Evolutionary conservation across 2,329 filamentous ascomycete genomes (phyloP).

Genomic region (Alternaria incomplexa): DNA sequence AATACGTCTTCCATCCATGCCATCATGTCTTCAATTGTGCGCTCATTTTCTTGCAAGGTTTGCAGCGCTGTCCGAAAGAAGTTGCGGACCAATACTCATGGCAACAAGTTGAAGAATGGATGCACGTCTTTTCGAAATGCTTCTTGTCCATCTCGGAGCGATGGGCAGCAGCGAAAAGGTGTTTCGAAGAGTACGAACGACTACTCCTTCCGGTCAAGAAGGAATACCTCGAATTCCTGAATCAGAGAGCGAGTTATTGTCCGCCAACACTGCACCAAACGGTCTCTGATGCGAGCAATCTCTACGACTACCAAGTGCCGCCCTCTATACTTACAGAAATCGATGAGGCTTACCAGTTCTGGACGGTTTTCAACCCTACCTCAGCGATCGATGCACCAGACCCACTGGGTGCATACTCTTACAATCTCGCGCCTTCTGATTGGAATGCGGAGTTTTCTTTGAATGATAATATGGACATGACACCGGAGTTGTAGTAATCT

Average conservation of each 20-base stretch:
- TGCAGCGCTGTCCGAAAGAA: constrained; percentile 41
- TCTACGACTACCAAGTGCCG: constrained; percentile 21
- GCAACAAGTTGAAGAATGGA: constrained; percentile 37
- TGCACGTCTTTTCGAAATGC: constrained; percentile 39
- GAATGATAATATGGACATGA: constrained; percentile 28
- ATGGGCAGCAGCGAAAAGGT: constrained; percentile 43
- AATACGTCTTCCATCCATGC: constrained; percentile 48
- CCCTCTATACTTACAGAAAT: constrained; percentile 18
- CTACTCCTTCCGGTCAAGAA: constrained; percentile 39
- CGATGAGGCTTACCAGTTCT: constrained; percentile 38
- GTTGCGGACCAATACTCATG: constrained; percentile 35
- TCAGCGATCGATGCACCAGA: constrained; percentile 30
- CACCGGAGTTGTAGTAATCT: constrained; percentile 11
- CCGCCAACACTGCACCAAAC: constrained; percentile 13
- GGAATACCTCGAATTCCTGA: constrained; percentile 42
- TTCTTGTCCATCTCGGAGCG: constrained; percentile 44
- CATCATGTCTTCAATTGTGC: constrained; percentile 45
- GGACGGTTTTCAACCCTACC: constrained; percentile 39
- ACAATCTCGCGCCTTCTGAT: constrained; percentile 35
- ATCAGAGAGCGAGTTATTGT: constrained; percentile 32
- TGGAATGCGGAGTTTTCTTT: constrained; percentile 44
- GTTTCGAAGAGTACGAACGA: constrained; percentile 43
- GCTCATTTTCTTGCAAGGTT: constrained; percentile 39
- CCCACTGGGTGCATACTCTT: constrained; percentile 23
- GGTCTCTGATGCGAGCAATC: constrained; percentile 7